Evolutionary conservation across 352 stramenopile species (phyloP), one percentile per base, ranked within the genome.

Genomic region (Globisporangium heterothallicum): DNA sequence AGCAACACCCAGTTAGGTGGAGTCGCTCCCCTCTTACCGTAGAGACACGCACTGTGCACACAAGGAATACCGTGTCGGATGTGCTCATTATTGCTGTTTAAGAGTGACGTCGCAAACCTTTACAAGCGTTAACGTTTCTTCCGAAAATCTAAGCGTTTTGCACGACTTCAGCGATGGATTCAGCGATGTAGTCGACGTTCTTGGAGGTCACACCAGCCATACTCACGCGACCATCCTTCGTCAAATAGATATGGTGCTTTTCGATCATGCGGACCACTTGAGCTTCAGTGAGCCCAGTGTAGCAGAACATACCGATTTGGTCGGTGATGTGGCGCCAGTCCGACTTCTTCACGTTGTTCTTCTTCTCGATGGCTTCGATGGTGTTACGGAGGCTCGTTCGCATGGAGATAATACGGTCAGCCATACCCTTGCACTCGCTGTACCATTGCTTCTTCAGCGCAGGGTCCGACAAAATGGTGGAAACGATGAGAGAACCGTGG

Each of bases 261-360:
- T 90, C 79, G 36, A 96, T 97, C 72, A 99, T 89, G 64, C 78
- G 79, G 46, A 87, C 72, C 35, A 98, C 93, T 68, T 98, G 92
- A 19, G 97, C 91, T 61, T 97, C 87, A 36, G 77, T 95, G 43
- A 99, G 76, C 18, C 97, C 96, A 36, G 94, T 99, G 79, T 94
- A 99, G 67, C 94, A 98, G 83, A 99, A 99, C 97, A 99, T 99
- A 57, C 97, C 95, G 63, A 98, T 98, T 74, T 99, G 97, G 53
- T 97, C 94, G 19, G 92, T 98, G 66, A 99, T 98, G 75, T 99
- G 96, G 61, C 92, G 70, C 97, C 97, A 99, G 68, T 97, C 84
- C 55, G 65, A 83, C 45, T 80, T 73, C 27, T 67, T 88, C 44
- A 77, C 94, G 40, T 86, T 86, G 60, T 72, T 78, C 26, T 76